Percentiles rank a stretch among this genome's conserved stretches.
Evolutionary conservation across 495 filamentous ascomycete species (phyloP).

Genomic region (Peziza echinospora): DNA sequence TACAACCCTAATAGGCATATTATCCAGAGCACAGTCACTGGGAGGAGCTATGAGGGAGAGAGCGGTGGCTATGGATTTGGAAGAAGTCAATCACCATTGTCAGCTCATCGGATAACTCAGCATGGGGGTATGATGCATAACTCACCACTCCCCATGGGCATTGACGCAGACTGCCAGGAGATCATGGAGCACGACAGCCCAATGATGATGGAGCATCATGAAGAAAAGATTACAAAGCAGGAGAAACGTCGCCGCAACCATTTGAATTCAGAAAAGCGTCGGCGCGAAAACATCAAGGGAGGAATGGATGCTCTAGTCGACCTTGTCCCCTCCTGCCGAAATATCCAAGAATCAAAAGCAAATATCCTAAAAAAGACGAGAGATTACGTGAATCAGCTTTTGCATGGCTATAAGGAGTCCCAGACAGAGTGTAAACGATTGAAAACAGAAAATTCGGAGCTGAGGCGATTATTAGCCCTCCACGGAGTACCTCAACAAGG

Average conservation of each 20-base stretch:
- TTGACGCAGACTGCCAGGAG: background rate
- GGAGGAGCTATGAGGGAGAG: slow-evolving; percentile 1
- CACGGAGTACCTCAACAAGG: background rate
- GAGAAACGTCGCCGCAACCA: slow-evolving; percentile 18
- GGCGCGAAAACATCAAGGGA: slow-evolving; percentile 19
- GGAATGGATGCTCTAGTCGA: slow-evolving; percentile 20
- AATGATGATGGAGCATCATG: slow-evolving; percentile 1
- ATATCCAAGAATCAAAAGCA: slow-evolving; percentile 13
- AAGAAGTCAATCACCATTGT: background rate
- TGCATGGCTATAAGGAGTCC: slow-evolving; percentile 2
- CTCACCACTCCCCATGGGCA: background rate
- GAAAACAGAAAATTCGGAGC: slow-evolving; percentile 12
- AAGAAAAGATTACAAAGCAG: slow-evolving; percentile 15
- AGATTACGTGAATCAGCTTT: slow-evolving; percentile 14
- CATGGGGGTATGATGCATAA: background rate
- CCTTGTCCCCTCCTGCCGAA: slow-evolving; percentile 16
- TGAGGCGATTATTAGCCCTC: slow-evolving; percentile 11
- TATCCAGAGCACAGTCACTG: too few species aligned
- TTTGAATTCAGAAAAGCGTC: slow-evolving; percentile 18
- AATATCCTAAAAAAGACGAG: slow-evolving; percentile 17
- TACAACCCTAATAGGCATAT: too few species aligned
- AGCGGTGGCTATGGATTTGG: background rate
- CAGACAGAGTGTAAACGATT: slow-evolving; percentile 10
- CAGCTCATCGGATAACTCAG: background rate
- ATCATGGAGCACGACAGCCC: background rate